Conservation (phyloP, 208 protist species). For the Trypanosoma scelopori region DNA sequence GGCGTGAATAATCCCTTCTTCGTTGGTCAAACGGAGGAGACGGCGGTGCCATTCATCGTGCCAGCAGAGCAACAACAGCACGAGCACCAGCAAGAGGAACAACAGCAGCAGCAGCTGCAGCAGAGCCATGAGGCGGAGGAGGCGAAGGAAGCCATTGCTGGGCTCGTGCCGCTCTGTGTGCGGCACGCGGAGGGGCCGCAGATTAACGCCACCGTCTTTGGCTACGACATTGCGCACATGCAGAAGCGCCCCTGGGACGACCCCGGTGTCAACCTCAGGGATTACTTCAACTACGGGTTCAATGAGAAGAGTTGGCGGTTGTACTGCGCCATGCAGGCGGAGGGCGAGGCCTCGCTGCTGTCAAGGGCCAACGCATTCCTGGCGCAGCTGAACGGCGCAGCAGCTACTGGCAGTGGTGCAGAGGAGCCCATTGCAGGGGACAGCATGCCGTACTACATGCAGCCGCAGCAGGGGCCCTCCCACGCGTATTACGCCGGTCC, state of each 20-base stretch:
- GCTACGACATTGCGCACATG: conserved; percentile 87
- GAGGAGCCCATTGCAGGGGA: conserved; percentile 12
- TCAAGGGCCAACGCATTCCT: conserved; percentile 59
- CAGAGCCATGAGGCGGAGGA: conserved; percentile 27
- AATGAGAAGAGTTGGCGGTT: conserved; percentile 84
- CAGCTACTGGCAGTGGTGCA: conserved; percentile 15
- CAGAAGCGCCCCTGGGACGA: conserved; percentile 72
- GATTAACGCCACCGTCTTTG: conserved; percentile 67
- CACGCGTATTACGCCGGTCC: conserved; percentile 11
- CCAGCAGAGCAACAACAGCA: neutral
- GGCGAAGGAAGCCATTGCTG: conserved; percentile 33
- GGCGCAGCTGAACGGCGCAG: conserved; percentile 36
- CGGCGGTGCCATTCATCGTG: neutral
- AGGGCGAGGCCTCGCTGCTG: conserved; percentile 64
- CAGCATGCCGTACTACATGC: conserved; percentile 14
- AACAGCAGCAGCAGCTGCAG: no score
- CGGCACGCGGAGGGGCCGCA: conserved; percentile 58
- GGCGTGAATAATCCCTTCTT: conserved; percentile 1
- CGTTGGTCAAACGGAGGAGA: neutral
- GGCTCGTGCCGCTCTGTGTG: conserved; percentile 70
- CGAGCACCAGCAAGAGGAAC: no score
- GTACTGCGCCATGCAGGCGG: conserved; percentile 79
- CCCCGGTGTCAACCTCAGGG: conserved; percentile 70
- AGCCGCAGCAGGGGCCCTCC: conserved; percentile 11
- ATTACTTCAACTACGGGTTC: conserved; percentile 94